Conservation (phyloP, 2,329 filamentous ascomycete species). For the Exophiala lecanii-corni region DNA sequence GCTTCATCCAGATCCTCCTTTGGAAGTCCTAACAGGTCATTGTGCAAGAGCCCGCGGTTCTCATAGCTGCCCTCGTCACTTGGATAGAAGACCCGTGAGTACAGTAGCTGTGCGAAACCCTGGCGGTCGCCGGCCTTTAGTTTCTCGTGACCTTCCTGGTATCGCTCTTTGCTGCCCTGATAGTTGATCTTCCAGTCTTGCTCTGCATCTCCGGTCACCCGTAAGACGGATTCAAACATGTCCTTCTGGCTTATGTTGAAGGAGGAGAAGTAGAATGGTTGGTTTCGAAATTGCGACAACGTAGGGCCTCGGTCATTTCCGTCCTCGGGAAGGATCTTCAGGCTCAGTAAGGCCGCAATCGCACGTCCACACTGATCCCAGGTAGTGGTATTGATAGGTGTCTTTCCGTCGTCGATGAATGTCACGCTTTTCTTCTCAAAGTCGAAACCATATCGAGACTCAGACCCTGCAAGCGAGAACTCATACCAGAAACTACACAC, state of each 20-base stretch:
- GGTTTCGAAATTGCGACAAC: constrained; percentile 46
- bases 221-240: constrained; percentile 58
- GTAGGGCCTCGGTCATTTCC: constrained; percentile 34
- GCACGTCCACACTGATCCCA: constrained; percentile 54
- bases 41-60: constrained; percentile 7
- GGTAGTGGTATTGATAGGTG: constrained; percentile 55
- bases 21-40: constrained; percentile 20
- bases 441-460: constrained; percentile 47
- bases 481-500: constrained; percentile 53
- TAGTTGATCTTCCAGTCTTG: constrained; percentile 56
- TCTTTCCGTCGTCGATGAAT: constrained; percentile 55
- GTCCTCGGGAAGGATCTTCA: constrained; percentile 41
- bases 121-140: constrained; percentile 41
- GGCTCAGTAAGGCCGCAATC: constrained; percentile 48
- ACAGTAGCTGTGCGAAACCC: constrained; percentile 51
- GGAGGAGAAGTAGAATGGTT: constrained; percentile 48
- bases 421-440: constrained; percentile 40
- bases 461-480: constrained; percentile 40
- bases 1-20: constrained; percentile 24
- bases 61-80: constrained; percentile 33
- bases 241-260: constrained; percentile 59
- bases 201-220: constrained; percentile 53
- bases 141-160: constrained; percentile 42
- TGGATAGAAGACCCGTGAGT: constrained; percentile 51
- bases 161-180: constrained; percentile 46